Evolutionary conservation across 495 filamentous ascomycete genomes (phyloP), one percentile per base, ranked within the genome.

Genomic region (Penicillium pancosmium): DNA sequence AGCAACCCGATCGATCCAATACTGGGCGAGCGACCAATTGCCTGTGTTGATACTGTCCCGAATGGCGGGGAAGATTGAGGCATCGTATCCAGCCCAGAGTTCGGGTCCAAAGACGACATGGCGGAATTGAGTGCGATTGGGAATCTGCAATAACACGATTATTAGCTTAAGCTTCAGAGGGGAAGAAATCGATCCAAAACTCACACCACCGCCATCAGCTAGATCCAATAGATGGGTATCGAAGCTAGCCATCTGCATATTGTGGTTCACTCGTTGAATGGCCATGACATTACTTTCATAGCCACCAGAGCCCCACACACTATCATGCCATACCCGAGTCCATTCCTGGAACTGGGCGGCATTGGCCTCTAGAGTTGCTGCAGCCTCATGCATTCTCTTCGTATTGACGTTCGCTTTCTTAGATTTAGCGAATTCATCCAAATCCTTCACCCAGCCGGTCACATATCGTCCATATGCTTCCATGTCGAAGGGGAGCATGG

Each of bases 61-160:
- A 60, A 98, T 87, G 15, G 84, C 86, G 8, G 94, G 94, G 75
- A 98, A 98, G 60, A 85, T 88, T 0, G 87, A 83, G 47, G 85
- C 82, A 50, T 91, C 86, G 69, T 90, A 86, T 51, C 86, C 86
- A 49, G 86, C 86, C 90, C 91, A 93, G 6, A 84, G 74, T 68
- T 91, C 84, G 13, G 94, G 94, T 0, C 87, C 92, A 65, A 91
- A 94, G 51, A 98, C 62, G 65, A 96, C 84, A 75, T 98, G 95
- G 70, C 94, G 96, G 80, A 91, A 98, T 76, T 97, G 95, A 23
- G 90, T 90, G 59, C 94, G 86, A 67, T 91, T 90, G 33, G 91
- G 92, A 27, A 96, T 79, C 89, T 94, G 59, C 13, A 44, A n/a
- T 43, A 9, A 52, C 43, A 41, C 23, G 23, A 27, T 68, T 55